A percentile compares a stretch with the other conserved stretches of the same genome.
phyloP scores from a whole-genome alignment of 2,329 filamentous ascomycete species.

The Phoma sp. region DNA sequence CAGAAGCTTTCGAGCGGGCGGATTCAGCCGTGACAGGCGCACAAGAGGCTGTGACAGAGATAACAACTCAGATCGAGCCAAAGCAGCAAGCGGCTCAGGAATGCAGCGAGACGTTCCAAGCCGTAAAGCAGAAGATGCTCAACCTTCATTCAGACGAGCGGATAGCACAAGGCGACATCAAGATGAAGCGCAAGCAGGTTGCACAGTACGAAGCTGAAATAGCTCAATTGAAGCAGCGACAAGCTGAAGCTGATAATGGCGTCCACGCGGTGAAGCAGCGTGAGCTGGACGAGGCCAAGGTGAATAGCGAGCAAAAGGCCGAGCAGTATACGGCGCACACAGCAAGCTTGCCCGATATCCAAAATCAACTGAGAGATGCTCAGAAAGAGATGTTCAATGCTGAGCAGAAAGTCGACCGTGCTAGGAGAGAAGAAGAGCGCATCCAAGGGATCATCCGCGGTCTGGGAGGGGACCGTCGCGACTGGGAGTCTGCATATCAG shows the following conservation, averaged over 20 bases:
- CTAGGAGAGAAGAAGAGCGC: constrained; percentile 57
- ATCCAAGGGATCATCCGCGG: constrained; percentile 59
- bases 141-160: constrained; percentile 66
- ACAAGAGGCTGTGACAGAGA: constrained; percentile 39
- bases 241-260: constrained; percentile 70
- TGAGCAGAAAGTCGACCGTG: constrained; percentile 37
- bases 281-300: constrained; percentile 65
- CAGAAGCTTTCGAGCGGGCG: constrained; percentile 52
- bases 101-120: constrained; percentile 60
- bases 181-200: constrained; percentile 55
- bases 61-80: constrained; percentile 48
- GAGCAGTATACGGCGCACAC: constrained; percentile 51
- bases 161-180: constrained; percentile 65
- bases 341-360: constrained; percentile 41
- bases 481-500: constrained; percentile 69
- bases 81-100: constrained; percentile 56
- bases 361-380: constrained; percentile 45
- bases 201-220: constrained; percentile 54
- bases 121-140: constrained; percentile 60
- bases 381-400: constrained; percentile 21
- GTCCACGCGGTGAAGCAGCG: constrained; percentile 66
- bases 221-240: constrained; percentile 62
- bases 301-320: constrained; percentile 55
- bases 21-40: constrained; percentile 49
- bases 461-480: constrained; percentile 62